Evolutionary conservation across 1,139 yeast genomes (phyloP), one percentile per base, ranked within the genome.

Genomic region (Debaryomycetaceae sp.): DNA sequence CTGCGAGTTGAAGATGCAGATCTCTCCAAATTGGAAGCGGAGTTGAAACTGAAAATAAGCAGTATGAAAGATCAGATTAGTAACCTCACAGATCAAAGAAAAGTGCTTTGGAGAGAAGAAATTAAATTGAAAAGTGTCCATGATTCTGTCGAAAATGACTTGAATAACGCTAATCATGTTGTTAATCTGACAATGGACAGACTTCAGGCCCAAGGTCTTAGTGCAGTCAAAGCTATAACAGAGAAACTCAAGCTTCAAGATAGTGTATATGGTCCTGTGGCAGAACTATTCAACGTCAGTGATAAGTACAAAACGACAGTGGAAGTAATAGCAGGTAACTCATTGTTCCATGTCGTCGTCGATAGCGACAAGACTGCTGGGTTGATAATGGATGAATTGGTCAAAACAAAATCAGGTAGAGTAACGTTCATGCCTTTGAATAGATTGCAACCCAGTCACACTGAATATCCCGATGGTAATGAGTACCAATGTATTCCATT

Each of bases 381-480:
- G 5, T 59, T 77, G 11, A 63, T 93, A 3, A 85, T 93, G 84
- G 84, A 84, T 40, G 95, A 88, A 57, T 69, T 93, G 47, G 74
- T 75, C n/a, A 73, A 87, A 44, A 80, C 78, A 46, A 82, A 80
- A 50, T 75, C 82, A 5, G 98, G 98, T 1, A 76, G 97, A 56
- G 91, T 87, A 0, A 89, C 98, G 0, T 90, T 93, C 57, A 83
- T 93, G 68, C 98, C 99, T 0, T 69, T 93, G 52, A 89, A 89
- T 59, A 74, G 96, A 52, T 59, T 91, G n/a, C 57, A 63, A 1
- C 66, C 75, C 6, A 43, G 51, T 1, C 59, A 61, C 22, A 58
- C 68, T 5, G 60, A 59, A 3, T 81, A 80, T 54, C 93, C 93
- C 0, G 82, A 78, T 37, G 65, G 77, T 4, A 68, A 64, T 37